Percentiles rank a stretch among this genome's conserved stretches.
These are phyloP conservation scores for Pyrenophora teres DNA, from an alignment of 2,329 filamentous ascomycete species.

Conservation along the genomic window DNA sequence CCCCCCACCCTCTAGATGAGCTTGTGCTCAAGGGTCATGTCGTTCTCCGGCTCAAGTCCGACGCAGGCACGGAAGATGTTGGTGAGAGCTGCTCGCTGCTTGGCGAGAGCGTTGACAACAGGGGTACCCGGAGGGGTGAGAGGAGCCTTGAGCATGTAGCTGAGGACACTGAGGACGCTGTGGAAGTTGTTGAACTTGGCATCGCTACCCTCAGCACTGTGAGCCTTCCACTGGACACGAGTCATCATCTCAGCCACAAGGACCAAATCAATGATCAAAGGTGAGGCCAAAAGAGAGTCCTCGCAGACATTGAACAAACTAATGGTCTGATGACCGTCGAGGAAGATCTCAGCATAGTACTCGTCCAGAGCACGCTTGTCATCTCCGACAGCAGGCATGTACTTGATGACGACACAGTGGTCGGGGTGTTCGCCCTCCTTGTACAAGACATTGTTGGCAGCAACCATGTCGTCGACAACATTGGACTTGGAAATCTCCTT, in stretches of 20 bases:
- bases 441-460: conserved; percentile 90
- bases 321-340: conserved; percentile 97
- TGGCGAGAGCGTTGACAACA: conserved; percentile 91
- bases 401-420: conserved; percentile 99
- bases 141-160: conserved; percentile 98
- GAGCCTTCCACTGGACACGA: conserved; percentile 85
- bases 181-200: conserved; percentile 91
- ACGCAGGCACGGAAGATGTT: conserved; percentile 99
- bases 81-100: conserved; percentile 91
- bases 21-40: conserved; percentile 99
- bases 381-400: conserved; percentile 98
- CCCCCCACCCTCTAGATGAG: conserved; percentile 62
- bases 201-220: conserved; percentile 56
- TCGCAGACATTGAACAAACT: conserved; percentile 99
- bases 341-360: conserved; percentile 99
- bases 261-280: conserved; percentile 95
- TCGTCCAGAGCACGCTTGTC: conserved; percentile 99
- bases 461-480: conserved; percentile 99
- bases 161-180: conserved; percentile 92
- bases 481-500: conserved; percentile 99
- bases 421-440: conserved; percentile 91
- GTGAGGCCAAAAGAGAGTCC: conserved; percentile 93
- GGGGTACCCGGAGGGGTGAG: conserved; percentile 92
- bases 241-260: conserved; percentile 97
- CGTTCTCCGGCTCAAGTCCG: conserved; percentile 93